Evolutionary conservation across 108 stramenopile species (phyloP), one percentile per base, ranked within the genome.

Genomic region (Schizochytrium sp.): DNA sequence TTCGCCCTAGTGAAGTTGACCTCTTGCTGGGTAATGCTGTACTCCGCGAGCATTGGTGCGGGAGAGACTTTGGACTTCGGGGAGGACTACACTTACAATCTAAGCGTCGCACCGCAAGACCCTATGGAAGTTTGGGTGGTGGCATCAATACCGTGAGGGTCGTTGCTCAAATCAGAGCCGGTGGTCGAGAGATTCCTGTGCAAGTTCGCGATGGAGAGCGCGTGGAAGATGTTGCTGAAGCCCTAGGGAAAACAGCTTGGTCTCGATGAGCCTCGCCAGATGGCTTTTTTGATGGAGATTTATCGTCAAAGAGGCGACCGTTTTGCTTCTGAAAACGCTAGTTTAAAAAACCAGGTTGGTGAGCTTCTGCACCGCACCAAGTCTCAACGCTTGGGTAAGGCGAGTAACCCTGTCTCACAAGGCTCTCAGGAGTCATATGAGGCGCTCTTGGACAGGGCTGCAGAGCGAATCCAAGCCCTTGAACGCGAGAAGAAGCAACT

Each of bases 11-110:
- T n/a, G 76, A 83, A 38, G n/a, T 83, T 40, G 76, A 83, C 10
- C 76, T 83, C 15, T 55, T 55, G 53, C 76, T 83, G n/a, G 76
- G 76, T 38, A 40, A 2, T 5, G 76, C 76, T 55, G 76, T 83
- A 13, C 76, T 83, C n/a, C 76, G 76, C 1, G 76, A 83, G 13
- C 55, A 83, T 53, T 83, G 76, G 76, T 38, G 76, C 76, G 76
- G 76, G 76, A 47, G 53, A 7, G 76, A 83, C 47, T 83, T 83
- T 83, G 76, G 76, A 53, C 76, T 83, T 47, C 47, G 76, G 47
- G 47, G 50, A 7, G 53, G 53, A 47, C 13, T 55, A 10, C 47
- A 83, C 10, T 40, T 83, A 1, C 45, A 2, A 3, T 47, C 76
- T 13, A 83, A 55, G 76, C 28, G 28, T 55, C 76, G 53, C 2